phyloP scores from a whole-genome alignment of 345 rosid species.

The Balakata baccata region DNA sequence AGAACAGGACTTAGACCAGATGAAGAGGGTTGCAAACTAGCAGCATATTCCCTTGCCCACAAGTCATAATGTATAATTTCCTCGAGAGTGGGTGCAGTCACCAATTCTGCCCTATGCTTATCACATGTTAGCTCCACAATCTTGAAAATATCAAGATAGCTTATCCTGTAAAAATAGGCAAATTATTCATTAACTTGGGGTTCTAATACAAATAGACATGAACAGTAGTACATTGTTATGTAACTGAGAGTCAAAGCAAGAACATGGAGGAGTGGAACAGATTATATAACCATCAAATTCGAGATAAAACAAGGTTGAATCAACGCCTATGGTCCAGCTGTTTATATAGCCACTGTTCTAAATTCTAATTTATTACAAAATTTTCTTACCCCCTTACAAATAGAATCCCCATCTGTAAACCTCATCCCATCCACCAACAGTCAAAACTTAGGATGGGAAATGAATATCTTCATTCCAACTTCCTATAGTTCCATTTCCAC shows the following conservation, averaged over 20 bases:
- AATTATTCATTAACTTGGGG: not conserved
- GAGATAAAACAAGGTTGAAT: not conserved
- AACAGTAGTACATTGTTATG: not conserved
- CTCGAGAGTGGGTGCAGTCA: constrained; percentile 65
- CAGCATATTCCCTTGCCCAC: constrained; percentile 88
- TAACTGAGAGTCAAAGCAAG: not conserved
- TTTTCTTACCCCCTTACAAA: not conserved
- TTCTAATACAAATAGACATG: not conserved
- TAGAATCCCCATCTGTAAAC: not conserved
- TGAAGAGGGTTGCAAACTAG: constrained; percentile 41
- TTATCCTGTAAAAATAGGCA: constrained; percentile 50
- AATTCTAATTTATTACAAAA: no score
- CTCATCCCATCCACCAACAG: not conserved
- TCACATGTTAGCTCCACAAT: constrained; percentile 83
- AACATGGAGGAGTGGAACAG: not conserved
- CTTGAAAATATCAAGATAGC: constrained; percentile 87
- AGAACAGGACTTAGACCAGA: constrained; percentile 50
- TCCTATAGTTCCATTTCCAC: not conserved
- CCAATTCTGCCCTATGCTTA: constrained; percentile 68
- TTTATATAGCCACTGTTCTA: no score
- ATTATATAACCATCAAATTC: not conserved
- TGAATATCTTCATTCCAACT: constrained; percentile 5
- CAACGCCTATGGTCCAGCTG: no score
- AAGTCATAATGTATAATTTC: constrained; percentile 82
- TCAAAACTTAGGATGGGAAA: not conserved